Conservation (phyloP, 164 flowering plant species). For the Protea cynaroides region DNA sequence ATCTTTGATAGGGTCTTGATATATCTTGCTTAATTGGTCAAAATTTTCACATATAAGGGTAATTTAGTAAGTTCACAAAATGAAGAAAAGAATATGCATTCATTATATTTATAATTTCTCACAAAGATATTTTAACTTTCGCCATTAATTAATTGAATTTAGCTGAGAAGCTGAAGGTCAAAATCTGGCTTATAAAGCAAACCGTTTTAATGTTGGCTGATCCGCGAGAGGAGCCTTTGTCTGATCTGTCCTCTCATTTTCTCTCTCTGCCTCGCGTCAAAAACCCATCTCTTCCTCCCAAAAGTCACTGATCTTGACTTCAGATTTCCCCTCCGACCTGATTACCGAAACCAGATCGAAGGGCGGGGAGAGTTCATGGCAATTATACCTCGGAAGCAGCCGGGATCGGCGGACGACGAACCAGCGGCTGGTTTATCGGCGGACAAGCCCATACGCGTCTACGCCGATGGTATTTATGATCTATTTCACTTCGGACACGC, state of each 20-base stretch:
- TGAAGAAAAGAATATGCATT: no score
- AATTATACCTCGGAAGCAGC: background rate
- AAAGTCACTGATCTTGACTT: background rate
- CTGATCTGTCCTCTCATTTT: background rate
- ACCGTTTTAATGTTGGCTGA: no score
- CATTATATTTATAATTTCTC: no score
- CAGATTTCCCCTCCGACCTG: background rate
- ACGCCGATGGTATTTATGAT: slow-evolving; percentile 9
- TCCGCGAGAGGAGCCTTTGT: background rate
- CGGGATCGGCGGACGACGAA: background rate
- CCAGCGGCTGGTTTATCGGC: background rate
- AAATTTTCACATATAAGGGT: no score
- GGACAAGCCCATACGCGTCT: slow-evolving; percentile 2
- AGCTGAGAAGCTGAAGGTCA: no score
- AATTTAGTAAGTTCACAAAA: no score
- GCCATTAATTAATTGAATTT: no score
- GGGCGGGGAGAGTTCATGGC: background rate
- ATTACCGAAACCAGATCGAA: background rate
- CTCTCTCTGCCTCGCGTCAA: background rate
- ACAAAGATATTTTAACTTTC: no score
- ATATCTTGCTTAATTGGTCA: no score
- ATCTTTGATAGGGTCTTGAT: no score
- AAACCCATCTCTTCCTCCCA: background rate
- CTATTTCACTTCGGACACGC: slow-evolving; percentile 10
- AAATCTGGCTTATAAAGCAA: no score